Percentiles rank a stretch among this genome's conserved stretches.
Conservation (phyloP, 2,329 filamentous ascomycete species). For the Cladorrhinum sp. region DNA sequence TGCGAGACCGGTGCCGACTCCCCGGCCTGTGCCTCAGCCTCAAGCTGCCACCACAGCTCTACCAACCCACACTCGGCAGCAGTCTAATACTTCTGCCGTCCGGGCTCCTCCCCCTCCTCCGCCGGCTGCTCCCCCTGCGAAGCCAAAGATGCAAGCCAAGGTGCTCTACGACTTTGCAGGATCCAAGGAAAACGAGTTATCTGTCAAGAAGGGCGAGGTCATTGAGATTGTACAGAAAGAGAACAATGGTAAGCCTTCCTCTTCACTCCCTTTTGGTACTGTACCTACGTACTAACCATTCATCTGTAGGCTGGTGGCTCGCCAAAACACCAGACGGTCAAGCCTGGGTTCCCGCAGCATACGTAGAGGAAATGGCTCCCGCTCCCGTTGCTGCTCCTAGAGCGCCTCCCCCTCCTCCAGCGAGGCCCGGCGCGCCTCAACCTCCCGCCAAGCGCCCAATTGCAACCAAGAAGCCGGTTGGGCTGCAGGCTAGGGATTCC, state of each 20-base stretch:
- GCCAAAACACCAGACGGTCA: constrained; percentile 71
- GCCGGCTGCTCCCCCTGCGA: constrained; percentile 61
- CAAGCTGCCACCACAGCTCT: constrained; percentile 37
- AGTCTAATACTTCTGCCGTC: constrained; percentile 48
- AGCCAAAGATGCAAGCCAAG: constrained; percentile 75
- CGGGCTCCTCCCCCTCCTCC: constrained; percentile 66
- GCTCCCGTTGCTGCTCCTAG: constrained; percentile 59
- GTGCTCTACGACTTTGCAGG: constrained; percentile 90
- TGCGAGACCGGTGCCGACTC: constrained; percentile 30
- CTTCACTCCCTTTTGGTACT: neutral
- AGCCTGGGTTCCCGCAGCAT: constrained; percentile 92
- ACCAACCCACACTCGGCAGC: constrained; percentile 53
- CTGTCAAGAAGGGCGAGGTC: constrained; percentile 73
- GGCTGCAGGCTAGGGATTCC: constrained; percentile 68
- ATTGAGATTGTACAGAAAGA: constrained; percentile 93
- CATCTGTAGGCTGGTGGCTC: constrained; percentile 82
- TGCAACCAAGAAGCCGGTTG: constrained; percentile 62
- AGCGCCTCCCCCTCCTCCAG: constrained; percentile 65
- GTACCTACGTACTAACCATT: constrained; percentile 30
- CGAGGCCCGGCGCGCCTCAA: constrained; percentile 38
- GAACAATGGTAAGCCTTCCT: constrained; percentile 73
- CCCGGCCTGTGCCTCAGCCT: constrained; percentile 27
- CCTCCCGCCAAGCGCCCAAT: constrained; percentile 6
- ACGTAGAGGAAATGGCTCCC: constrained; percentile 77
- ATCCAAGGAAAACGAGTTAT: constrained; percentile 80